Evolutionary conservation across 495 filamentous ascomycete species (phyloP), one percentile per base, ranked within the genome.

Genomic region (Talaromyces stipitatus): DNA sequence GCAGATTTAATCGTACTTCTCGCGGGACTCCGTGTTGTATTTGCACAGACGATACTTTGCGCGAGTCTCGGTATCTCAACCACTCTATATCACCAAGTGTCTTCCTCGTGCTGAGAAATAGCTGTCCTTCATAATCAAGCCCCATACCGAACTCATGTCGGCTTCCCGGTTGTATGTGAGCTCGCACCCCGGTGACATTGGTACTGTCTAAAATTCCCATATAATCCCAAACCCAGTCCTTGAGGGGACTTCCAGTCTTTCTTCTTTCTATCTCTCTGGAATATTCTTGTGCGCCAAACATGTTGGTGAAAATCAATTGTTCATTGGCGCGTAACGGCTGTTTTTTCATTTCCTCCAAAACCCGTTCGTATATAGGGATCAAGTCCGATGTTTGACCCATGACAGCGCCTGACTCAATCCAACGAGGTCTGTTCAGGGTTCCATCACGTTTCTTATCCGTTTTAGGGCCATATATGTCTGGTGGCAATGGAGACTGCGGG

Each of bases 251-350:
- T 20, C 66, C 61, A 0, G 69, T 72, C 28, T 71, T 63, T 16
- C 66, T 71, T 55, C 80, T 76, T 59, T 76, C 70, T 41, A 75
- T 65, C 60, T 84, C 77, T 27, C 82, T 71, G 32, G 79, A 66
- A 30, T 79, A 78, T 66, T 85, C 82, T 60, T 86, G 82, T 38
- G 78, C 72, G 41, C 80, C 82, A 54, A 78, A 84, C 53, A 86
- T 79, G 54, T 79, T 72, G 9, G 79, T 78, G 56, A 85, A 72
- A 4, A 51, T 29, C 24, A 29, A n/a, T 18, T 61, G 63, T 41
- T 69, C 71, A 26, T 66, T 63, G 48, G 63, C 51, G 8, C 62
- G 65, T 29, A 28, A 5, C 5, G 54, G 54, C 16, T 55, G 33
- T 46, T 72, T 58, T 30, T 77, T 70, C 7, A 80, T 65, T 47